A percentile compares a stretch with the other conserved stretches of the same genome.
Evolutionary conservation across 2,329 filamentous ascomycete species (phyloP).

Genomic region (Penicillium capsulatum): DNA sequence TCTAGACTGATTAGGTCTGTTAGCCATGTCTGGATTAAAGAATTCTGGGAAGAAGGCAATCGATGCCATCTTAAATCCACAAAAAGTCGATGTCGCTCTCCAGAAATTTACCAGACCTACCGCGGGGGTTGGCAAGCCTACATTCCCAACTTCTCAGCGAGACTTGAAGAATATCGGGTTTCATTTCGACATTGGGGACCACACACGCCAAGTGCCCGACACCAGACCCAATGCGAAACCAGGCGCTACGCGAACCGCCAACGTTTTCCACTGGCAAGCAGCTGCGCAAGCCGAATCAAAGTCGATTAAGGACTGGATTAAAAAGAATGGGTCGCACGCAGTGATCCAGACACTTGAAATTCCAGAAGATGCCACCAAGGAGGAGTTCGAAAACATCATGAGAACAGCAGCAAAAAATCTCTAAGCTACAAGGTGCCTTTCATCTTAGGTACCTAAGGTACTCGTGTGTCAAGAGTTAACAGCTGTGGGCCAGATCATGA

Average conservation of each 20-base stretch:
- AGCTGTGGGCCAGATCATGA: not conserved
- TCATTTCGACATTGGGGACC: slow-evolving; percentile 1
- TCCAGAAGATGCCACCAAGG: slow-evolving; percentile 1
- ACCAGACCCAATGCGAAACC: slow-evolving; percentile 1
- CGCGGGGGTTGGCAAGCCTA: slow-evolving; percentile 1
- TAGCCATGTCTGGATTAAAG: slow-evolving; percentile 2
- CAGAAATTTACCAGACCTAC: slow-evolving; percentile 1
- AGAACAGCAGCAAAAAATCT: slow-evolving; percentile 1
- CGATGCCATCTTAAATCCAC: slow-evolving; percentile 2
- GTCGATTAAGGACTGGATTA: slow-evolving; percentile 2
- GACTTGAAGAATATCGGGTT: slow-evolving; percentile 2
- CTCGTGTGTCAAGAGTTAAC: slow-evolving; percentile 1
- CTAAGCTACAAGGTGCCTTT: slow-evolving; percentile 1
- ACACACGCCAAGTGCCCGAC: slow-evolving; percentile 1
- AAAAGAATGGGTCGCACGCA: slow-evolving; percentile 1
- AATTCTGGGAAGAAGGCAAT: slow-evolving; percentile 3
- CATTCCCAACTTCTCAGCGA: slow-evolving; percentile 1
- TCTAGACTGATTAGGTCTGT: slow-evolving; percentile 2
- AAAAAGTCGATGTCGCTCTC: slow-evolving; percentile 2
- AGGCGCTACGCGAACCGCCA: slow-evolving; percentile 1
- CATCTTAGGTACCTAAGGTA: not conserved
- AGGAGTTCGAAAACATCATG: slow-evolving; percentile 1
- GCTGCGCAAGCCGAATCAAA: slow-evolving; percentile 1
- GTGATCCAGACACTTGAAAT: slow-evolving; percentile 2
- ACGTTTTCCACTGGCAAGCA: slow-evolving; percentile 1